Evolutionary conservation across 345 rosid genomes (phyloP).

Genomic region (Mallotus nudiflorus): DNA sequence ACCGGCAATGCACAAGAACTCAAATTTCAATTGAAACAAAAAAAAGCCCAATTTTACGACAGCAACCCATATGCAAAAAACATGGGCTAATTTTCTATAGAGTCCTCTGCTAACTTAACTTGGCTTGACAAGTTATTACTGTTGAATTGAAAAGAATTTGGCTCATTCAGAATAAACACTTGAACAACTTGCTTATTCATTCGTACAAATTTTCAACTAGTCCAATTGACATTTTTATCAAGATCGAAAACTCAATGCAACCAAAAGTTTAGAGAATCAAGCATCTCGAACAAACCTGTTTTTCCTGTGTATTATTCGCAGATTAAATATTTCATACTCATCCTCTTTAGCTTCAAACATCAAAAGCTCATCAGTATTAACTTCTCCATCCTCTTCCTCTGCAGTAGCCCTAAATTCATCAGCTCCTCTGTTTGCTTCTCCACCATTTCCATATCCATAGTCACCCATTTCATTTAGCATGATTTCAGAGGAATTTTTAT

Average conservation of each 20-base stretch:
- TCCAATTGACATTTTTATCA: background rate
- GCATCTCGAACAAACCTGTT: conserved; percentile 55
- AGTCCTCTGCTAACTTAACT: conserved; percentile 6
- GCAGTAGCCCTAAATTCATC: conserved; percentile 33
- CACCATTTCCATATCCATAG: conserved; percentile 24
- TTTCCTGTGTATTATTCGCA: conserved; percentile 86
- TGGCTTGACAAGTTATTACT: background rate
- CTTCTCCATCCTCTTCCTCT: conserved; percentile 33
- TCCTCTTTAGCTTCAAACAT: conserved; percentile 44
- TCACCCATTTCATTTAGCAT: conserved; percentile 18
- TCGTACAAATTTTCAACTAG: conserved; percentile 2
- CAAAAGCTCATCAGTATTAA: conserved; percentile 46
- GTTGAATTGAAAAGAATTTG: background rate
- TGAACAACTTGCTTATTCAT: background rate
- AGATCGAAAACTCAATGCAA: conserved; percentile 4
- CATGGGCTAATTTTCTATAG: background rate
- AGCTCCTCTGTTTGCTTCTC: conserved; percentile 33
- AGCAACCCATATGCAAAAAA: background rate
- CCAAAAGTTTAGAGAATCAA: conserved; percentile 1
- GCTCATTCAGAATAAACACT: background rate
- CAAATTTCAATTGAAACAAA: conserved; percentile 12
- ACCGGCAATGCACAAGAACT: conserved; percentile 18
- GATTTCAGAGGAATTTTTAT: conserved; percentile 19
- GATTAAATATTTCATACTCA: conserved; percentile 77
- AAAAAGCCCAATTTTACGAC: conserved; percentile 8